Percentiles rank a stretch among this genome's conserved stretches.
Evolutionary conservation across 2,329 filamentous ascomycete species (phyloP).

Genomic region (Dactylellina drechsleri): DNA sequence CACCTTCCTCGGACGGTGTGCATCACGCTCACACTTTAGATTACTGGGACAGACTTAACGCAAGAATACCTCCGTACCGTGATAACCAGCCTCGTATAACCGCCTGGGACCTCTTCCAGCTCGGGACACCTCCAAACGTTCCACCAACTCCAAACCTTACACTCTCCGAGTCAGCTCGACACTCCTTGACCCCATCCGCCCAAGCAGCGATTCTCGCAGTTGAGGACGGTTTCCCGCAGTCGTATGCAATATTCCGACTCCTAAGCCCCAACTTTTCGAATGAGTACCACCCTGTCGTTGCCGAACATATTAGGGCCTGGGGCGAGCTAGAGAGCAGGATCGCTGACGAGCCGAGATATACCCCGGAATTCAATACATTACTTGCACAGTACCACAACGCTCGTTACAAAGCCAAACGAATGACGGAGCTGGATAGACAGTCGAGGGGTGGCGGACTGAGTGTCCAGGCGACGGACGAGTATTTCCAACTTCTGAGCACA

Average conservation of each 20-base stretch:
- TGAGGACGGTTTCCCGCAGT: constrained; percentile 46
- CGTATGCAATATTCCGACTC: constrained; percentile 43
- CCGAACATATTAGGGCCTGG: constrained; percentile 46
- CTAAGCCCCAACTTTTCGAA: constrained; percentile 47
- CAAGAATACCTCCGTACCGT: constrained; percentile 43
- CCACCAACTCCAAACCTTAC: constrained; percentile 17
- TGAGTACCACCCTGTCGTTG: constrained; percentile 49
- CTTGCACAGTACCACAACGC: constrained; percentile 52
- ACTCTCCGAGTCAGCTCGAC: constrained; percentile 33
- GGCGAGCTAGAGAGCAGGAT: constrained; percentile 41
- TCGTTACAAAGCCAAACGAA: constrained; percentile 47
- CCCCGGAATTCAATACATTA: constrained; percentile 38
- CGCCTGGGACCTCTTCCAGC: constrained; percentile 51
- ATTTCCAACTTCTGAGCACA: constrained; percentile 37
- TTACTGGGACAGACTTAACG: constrained; percentile 50
- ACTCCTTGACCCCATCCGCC: constrained; percentile 34
- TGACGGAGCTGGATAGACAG: constrained; percentile 53
- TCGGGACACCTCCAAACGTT: constrained; percentile 26
- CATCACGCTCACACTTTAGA: constrained; percentile 27
- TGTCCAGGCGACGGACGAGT: constrained; percentile 34
- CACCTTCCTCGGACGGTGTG: constrained; percentile 17
- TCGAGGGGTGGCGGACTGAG: constrained; percentile 38
- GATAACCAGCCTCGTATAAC: constrained; percentile 49
- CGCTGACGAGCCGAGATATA: constrained; percentile 41
- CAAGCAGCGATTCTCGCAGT: constrained; percentile 29